A percentile compares a stretch with the other conserved stretches of the same genome.
phyloP scores from a whole-genome alignment of 176 grass and related monocot species.

The Oryza meyeriana region DNA sequence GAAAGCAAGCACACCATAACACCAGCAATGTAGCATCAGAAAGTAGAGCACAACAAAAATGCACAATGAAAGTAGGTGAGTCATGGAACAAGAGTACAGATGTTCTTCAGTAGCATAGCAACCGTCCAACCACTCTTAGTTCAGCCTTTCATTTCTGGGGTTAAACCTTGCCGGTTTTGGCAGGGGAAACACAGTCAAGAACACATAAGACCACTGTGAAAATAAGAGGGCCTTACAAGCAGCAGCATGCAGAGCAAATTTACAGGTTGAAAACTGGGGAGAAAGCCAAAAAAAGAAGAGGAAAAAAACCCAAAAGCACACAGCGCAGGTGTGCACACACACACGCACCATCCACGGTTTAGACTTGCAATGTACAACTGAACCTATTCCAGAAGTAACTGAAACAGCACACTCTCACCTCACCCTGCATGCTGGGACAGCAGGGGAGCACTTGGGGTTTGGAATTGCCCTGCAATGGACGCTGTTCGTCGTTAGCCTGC shows the following conservation, averaged over 20 bases:
- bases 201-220: slow-evolving; percentile 56
- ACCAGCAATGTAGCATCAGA: neutral
- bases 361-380: slow-evolving; percentile 61
- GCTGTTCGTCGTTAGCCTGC: slow-evolving; percentile 42
- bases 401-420: slow-evolving; percentile 57
- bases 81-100: neutral
- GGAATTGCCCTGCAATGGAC: slow-evolving; percentile 76
- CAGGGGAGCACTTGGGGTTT: slow-evolving; percentile 56
- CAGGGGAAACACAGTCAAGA: slow-evolving; percentile 35
- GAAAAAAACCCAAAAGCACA: slow-evolving; percentile 22
- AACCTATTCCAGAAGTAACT: slow-evolving; percentile 43
- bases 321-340: neutral
- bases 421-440: slow-evolving; percentile 81
- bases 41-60: neutral
- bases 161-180: slow-evolving; percentile 63
- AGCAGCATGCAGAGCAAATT: slow-evolving; percentile 63
- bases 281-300: slow-evolving; percentile 8
- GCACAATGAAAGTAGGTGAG: neutral
- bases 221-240: slow-evolving; percentile 65
- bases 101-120: neutral
- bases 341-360: slow-evolving; percentile 30
- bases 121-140: slow-evolving; percentile 25
- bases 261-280: slow-evolving; percentile 54
- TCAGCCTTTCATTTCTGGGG: slow-evolving; percentile 51
- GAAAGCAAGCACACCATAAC: neutral